These are phyloP conservation scores for Silene conica DNA, from an alignment of 148 eudicot genomes.

Conservation along the genomic window DNA sequence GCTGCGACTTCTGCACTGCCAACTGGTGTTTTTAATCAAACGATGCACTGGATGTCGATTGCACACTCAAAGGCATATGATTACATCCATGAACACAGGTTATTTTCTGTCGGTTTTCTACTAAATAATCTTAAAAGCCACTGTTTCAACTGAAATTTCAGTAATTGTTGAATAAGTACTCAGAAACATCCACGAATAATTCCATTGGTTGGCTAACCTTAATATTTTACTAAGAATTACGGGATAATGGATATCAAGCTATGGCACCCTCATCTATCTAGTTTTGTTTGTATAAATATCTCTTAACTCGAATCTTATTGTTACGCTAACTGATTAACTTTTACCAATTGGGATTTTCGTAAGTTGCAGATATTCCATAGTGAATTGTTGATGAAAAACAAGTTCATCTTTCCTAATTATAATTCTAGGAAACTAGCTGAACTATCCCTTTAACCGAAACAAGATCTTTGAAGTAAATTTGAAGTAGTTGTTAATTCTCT, in stretches of 20 bases:
- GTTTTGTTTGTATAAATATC: background rate
- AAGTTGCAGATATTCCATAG: constrained; percentile 8
- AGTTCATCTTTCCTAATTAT: constrained; percentile 1
- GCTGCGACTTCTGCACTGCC: constrained; percentile 93
- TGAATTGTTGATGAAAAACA: background rate
- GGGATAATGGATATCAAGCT: too few relatives aligned
- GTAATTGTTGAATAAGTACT: background rate
- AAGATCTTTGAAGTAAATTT: constrained; percentile 7
- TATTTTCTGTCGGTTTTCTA: constrained; percentile 12
- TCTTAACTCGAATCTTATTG: background rate
- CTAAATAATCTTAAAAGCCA: background rate
- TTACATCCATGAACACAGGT: constrained; percentile 95
- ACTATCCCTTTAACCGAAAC: background rate
- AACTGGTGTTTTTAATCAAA: constrained; percentile 74
- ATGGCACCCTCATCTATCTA: too few relatives aligned
- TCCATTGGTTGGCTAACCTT: constrained; percentile 8
- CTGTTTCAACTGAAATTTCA: background rate
- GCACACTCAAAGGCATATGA: constrained; percentile 96
- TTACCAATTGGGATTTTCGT: background rate
- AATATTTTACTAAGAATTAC: background rate
- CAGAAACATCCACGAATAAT: background rate
- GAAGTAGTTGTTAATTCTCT: background rate
- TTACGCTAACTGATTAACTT: background rate
- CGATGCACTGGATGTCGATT: constrained; percentile 84
- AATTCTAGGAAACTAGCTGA: constrained; percentile 1